phyloP scores from a whole-genome alignment of 2,329 filamentous ascomycete species.

The Penicillium sp. region DNA sequence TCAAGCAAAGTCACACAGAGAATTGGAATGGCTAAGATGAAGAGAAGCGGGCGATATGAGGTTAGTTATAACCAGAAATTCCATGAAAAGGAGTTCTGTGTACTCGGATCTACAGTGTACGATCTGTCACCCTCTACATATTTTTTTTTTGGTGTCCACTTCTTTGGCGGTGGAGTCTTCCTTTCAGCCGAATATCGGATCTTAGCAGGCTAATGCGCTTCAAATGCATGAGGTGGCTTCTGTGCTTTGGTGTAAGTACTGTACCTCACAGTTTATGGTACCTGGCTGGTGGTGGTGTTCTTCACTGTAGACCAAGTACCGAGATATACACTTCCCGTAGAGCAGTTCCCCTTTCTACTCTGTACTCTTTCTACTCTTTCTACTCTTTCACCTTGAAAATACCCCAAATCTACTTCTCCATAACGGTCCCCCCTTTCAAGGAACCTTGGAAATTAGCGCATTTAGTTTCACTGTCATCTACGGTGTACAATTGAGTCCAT shows the following conservation, averaged over 20 bases:
- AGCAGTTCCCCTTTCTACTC: too few relatives aligned
- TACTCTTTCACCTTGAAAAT: too few relatives aligned
- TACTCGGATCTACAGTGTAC: slow-evolving; percentile 33
- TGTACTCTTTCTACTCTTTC: too few relatives aligned
- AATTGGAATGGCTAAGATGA: not conserved
- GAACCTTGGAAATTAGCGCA: not conserved
- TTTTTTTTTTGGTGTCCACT: slow-evolving; percentile 16
- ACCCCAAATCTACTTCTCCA: too few relatives aligned
- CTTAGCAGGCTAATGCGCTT: not conserved
- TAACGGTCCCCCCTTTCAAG: not conserved
- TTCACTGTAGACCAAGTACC: too few relatives aligned
- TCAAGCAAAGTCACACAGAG: slow-evolving; percentile 1
- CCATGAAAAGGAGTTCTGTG: slow-evolving; percentile 8
- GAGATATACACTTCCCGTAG: not conserved
- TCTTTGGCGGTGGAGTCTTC: slow-evolving; percentile 1
- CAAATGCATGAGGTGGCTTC: not conserved
- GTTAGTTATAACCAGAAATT: slow-evolving; percentile 12
- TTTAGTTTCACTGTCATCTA: not conserved
- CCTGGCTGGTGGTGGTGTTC: not conserved
- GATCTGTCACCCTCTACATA: slow-evolving; percentile 25
- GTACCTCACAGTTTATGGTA: not conserved
- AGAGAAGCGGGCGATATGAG: slow-evolving; percentile 6
- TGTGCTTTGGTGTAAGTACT: not conserved
- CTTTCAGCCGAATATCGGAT: slow-evolving; percentile 8
- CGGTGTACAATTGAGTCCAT: slow-evolving; percentile 15